Conservation (phyloP, 1,284 basidiomycete species). For the Rhizoctonia solani region DNA sequence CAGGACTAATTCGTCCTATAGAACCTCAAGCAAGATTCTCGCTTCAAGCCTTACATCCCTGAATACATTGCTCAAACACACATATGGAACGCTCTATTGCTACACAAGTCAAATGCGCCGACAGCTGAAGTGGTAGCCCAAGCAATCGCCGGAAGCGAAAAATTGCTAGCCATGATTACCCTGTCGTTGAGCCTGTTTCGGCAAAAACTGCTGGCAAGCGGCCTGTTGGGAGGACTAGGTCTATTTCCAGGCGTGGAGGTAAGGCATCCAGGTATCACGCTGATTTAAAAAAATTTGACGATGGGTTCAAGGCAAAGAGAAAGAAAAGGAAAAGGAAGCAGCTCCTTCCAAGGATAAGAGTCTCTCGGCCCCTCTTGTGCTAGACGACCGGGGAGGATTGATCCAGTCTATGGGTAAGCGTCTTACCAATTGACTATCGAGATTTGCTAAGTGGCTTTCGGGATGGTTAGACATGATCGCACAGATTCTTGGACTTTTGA, state of each 20-base stretch:
- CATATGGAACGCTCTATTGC: conserved; percentile 41
- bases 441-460: conserved; percentile 36
- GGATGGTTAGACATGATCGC: conserved; percentile 58
- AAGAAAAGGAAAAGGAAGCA: conserved; percentile 40
- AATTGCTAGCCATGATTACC: conserved; percentile 35
- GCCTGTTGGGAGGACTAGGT: conserved; percentile 45
- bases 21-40: conserved; percentile 35
- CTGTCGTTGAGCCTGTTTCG: conserved; percentile 14
- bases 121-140: neutral
- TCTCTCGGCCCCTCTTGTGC: conserved; percentile 41
- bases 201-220: conserved; percentile 45
- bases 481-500: conserved; percentile 68
- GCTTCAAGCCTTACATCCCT: conserved; percentile 32
- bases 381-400: conserved; percentile 58
- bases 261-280: conserved; percentile 7
- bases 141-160: conserved; percentile 8
- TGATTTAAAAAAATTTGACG: too few relatives aligned
- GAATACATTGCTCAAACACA: conserved; percentile 42
- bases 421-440: conserved; percentile 15
- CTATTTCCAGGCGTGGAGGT: conserved; percentile 43
- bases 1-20: conserved; percentile 7
- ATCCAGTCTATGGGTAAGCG: conserved; percentile 58
- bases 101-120: conserved; percentile 35
- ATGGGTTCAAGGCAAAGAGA: too few relatives aligned
- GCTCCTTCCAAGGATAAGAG: conserved; percentile 6